Percentiles rank a stretch among this genome's conserved stretches.
Conservation (phyloP, 2,329 filamentous ascomycete species). For the Aotearoamyces nothofagi region DNA sequence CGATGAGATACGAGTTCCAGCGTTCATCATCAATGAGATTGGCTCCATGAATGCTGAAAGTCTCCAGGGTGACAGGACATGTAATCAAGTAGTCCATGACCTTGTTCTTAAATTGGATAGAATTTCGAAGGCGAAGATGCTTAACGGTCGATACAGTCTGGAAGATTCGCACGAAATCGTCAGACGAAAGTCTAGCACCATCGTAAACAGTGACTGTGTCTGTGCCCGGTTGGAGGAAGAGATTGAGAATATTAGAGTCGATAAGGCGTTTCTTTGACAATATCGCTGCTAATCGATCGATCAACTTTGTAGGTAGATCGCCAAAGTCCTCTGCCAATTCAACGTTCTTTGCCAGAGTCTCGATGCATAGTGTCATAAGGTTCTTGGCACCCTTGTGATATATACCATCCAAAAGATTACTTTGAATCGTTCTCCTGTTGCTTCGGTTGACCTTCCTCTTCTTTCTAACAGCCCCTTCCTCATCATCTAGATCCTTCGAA, state of each 20-base stretch:
- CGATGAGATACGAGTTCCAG: slow-evolving; percentile 56
- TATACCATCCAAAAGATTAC: slow-evolving; percentile 67
- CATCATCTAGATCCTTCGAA: slow-evolving; percentile 56
- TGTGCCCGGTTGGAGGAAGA: slow-evolving; percentile 38
- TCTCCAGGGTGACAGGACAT: slow-evolving; percentile 52
- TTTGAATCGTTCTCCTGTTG: slow-evolving; percentile 63
- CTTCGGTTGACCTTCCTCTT: slow-evolving; percentile 38
- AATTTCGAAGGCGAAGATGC: slow-evolving; percentile 62
- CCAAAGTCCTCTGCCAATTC: slow-evolving; percentile 46
- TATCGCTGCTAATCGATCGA: slow-evolving; percentile 43
- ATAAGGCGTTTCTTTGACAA: slow-evolving; percentile 45
- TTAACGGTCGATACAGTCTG: slow-evolving; percentile 55
- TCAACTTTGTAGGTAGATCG: slow-evolving; percentile 35
- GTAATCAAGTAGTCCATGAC: slow-evolving; percentile 70
- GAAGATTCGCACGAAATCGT: slow-evolving; percentile 72
- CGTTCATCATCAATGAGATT: slow-evolving; percentile 67
- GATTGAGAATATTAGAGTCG: slow-evolving; percentile 33
- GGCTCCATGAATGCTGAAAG: slow-evolving; percentile 66
- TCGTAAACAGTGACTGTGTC: slow-evolving; percentile 42
- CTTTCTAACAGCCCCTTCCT: slow-evolving; percentile 41
- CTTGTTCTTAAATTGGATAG: slow-evolving; percentile 80
- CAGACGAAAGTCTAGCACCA: slow-evolving; percentile 46
- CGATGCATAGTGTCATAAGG: slow-evolving; percentile 47
- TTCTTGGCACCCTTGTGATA: slow-evolving; percentile 49
- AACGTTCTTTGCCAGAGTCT: slow-evolving; percentile 47